Evolutionary conservation across 345 rosid genomes (phyloP).

Genomic region (Cardamine chenopodiifolia): DNA sequence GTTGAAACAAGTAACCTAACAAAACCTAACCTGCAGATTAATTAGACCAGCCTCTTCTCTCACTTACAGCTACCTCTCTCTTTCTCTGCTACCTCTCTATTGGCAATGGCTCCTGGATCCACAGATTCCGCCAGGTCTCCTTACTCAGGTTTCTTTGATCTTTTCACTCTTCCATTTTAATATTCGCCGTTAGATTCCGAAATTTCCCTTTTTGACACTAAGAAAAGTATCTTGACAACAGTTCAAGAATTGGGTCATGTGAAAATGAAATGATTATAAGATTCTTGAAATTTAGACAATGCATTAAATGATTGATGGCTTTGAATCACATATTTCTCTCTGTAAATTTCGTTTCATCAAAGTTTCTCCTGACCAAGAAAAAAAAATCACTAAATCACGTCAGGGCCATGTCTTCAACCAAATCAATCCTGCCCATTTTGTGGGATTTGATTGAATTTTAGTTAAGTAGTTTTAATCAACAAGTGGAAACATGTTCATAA

Average conservation of each 20-base stretch:
- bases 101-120: constrained; percentile 35
- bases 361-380: not conserved
- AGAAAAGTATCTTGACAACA: not conserved
- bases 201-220: no score
- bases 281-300: not conserved
- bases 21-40: constrained; percentile 5
- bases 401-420: not conserved
- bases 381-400: not conserved
- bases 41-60: constrained; percentile 2
- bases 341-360: not conserved
- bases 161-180: not conserved
- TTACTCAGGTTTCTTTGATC: constrained; percentile 37
- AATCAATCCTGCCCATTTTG: not conserved
- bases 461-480: not conserved
- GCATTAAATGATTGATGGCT: constrained; percentile 9
- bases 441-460: constrained; percentile 10
- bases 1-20: not conserved
- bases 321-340: not conserved
- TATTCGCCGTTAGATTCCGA: not conserved
- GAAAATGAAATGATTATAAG: constrained; percentile 24
- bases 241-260: not conserved
- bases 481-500: not conserved
- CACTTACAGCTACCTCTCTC: not conserved
- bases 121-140: constrained; percentile 24
- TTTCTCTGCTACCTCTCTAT: not conserved